Base-by-base conservation (phyloP, 257 asterid species). In the Solanum gandarillasii region DNA sequence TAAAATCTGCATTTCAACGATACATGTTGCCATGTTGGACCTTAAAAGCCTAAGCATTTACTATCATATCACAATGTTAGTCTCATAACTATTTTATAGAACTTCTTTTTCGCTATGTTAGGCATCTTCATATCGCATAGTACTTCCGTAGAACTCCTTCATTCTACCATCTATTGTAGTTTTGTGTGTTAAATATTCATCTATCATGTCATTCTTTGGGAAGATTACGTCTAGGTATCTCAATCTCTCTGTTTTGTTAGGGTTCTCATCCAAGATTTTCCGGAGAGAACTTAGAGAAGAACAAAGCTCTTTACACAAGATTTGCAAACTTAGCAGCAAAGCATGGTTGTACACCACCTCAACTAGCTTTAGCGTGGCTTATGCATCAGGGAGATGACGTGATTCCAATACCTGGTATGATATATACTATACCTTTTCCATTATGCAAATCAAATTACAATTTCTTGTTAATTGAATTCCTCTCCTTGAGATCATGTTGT, bases 301-400 rank as follows among this genome's bases (percentile, higher is more conserved):
- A 94, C 92, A 91, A 89, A 85, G 88, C 27, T 83, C 84, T 91
- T n/a, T 94, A 91, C 58, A 20, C 35, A 6, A 89, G 81, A 74
- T 86, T 92, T 7, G 91, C 90, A 9, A 67, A 81, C 58, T 71
- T 93, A 83, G 93, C 95, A 13, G 91, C 81, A 31, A 92, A 89
- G 87, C 92, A 90, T 65, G 36, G 86, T 43, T 93, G 94, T 25
- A 86, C 90, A 11, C 90, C 93, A 62, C 91, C 95, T 58, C 95
- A 94, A 85, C 91, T 92, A 85, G 94, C 94, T 83, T 90, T 94
- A 83, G 91, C 92, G 1, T 94, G 94, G 96, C 90, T 94, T 76
- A 89, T 92, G 70, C 90, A 92, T 85, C 94, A 93, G 87, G 92
- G 95, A 35, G 81, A 92, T 27, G 94, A 91, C 41, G 85, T 94